phyloP scores from a whole-genome alignment of 176 grass and related monocot genomes.

The Paspalum vaginatum region DNA sequence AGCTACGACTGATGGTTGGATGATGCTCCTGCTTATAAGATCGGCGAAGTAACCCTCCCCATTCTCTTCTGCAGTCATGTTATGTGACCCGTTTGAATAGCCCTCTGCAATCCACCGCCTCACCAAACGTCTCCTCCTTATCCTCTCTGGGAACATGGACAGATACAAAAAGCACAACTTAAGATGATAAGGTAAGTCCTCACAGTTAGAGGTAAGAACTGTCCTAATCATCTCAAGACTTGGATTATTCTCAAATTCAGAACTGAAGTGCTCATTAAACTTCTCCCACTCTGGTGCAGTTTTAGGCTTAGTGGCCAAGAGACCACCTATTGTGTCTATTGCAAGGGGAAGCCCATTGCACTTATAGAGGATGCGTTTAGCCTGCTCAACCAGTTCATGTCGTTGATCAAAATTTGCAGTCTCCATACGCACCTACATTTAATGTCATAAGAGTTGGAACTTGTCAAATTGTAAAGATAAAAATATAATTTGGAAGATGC shows the following conservation, averaged over 20 bases:
- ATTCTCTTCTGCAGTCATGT: background rate
- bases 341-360: background rate
- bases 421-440: background rate
- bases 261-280: background rate
- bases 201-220: background rate
- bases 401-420: background rate
- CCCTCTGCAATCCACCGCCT: background rate
- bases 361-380: background rate
- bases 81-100: background rate
- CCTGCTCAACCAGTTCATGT: background rate
- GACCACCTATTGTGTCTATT: background rate
- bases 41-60: background rate
- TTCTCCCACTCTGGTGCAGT: background rate
- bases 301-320: background rate
- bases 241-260: background rate
- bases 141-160: background rate
- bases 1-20: background rate
- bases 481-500: too few relatives aligned
- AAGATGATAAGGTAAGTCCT: background rate
- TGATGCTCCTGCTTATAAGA: background rate
- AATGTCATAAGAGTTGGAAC: background rate
- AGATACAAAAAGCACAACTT: background rate
- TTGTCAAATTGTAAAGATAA: too few relatives aligned
- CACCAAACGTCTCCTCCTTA: background rate
- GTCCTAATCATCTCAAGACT: background rate